Evolutionary conservation across 2,329 filamentous ascomycete species (phyloP), one percentile per base, ranked within the genome.

Genomic region (Clathrospora elynae): DNA sequence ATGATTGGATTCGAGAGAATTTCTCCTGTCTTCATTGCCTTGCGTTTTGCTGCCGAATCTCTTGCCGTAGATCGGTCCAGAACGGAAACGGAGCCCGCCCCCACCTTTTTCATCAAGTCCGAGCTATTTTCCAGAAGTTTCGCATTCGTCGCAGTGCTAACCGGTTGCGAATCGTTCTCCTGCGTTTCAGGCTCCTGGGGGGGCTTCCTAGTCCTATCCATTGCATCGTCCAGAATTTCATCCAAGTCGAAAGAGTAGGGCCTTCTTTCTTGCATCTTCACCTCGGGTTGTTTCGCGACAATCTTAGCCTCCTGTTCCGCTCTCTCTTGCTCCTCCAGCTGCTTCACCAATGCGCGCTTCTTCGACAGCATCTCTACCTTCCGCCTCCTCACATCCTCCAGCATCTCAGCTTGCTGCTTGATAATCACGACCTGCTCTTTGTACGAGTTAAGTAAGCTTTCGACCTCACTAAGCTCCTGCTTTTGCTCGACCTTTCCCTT

Each of bases 161-260:
- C 20, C 20, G 6, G 6, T 23, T 10, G 20, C 20, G 20, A 10
- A 23, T 10, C 16, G 23, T 9, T 20, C 16, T 28, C 10, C 10
- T 11, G 7, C 6, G 14, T 12, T 0, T 4, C 3, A 3, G 6
- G 8, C 10, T 23, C 10, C 19, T 13, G 6, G 4, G 11, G 10
- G 6, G 2, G 3, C 20, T 11, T 7, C 9, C 17, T 18, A 17
- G 28, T n/a, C 22, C 13, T 42, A 3, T 4, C 2, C 11, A 51
- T 2, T 2, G 47, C 47, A 9, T 44, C 14, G 13, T 41, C 20
- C 2, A 51, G 19, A 6, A 51, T 34, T 6, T 33, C 22, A 17
- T 40, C 39, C 11, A 51, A 14, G 17, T 20, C 20, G 5, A 29
- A 13, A 31, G 10, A 29, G n/a, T n/a, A n/a, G 5, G 25, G 4